These are phyloP conservation scores for Anthoceros angustus DNA, from an alignment of 225 moss, liverwort and hornwort species.

Conservation along the genomic window DNA sequence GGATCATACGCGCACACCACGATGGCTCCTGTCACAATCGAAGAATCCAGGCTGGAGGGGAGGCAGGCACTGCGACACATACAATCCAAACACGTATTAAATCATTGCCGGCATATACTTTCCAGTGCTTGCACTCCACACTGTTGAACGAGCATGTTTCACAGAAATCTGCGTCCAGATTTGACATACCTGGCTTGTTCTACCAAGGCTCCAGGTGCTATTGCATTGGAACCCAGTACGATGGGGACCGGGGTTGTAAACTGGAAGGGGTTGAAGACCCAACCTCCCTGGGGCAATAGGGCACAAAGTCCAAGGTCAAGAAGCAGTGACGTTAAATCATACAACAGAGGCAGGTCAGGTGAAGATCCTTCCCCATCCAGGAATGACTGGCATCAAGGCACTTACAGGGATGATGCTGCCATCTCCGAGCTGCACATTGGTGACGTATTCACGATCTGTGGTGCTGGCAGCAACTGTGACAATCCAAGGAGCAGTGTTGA, in stretches of 20 bases:
- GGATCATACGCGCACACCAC: not conserved
- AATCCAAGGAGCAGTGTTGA: conserved; percentile 11
- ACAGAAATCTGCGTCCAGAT: too few species aligned
- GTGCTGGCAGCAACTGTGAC: conserved; percentile 9
- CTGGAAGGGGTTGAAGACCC: not conserved
- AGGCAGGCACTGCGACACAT: not conserved
- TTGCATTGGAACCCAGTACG: not conserved
- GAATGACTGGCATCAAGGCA: conserved; percentile 19
- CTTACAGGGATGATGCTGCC: conserved; percentile 2
- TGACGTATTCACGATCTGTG: conserved; percentile 5
- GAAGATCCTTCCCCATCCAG: conserved; percentile 21
- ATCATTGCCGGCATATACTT: not conserved
- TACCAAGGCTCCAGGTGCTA: not conserved
- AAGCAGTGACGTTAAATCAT: not conserved
- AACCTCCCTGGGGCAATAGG: not conserved
- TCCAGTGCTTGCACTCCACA: too few species aligned
- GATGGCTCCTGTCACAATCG: not conserved
- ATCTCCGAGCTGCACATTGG: conserved; percentile 6
- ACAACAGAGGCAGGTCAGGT: conserved; percentile 5
- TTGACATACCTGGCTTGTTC: not conserved
- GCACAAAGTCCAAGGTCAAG: not conserved
- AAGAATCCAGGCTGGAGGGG: not conserved
- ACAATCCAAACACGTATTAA: not conserved
- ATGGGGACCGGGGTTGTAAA: not conserved
- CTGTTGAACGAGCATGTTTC: too few species aligned